Evolutionary conservation across 1,139 yeast species (phyloP).

Genomic region (Waltiozyma sp.): DNA sequence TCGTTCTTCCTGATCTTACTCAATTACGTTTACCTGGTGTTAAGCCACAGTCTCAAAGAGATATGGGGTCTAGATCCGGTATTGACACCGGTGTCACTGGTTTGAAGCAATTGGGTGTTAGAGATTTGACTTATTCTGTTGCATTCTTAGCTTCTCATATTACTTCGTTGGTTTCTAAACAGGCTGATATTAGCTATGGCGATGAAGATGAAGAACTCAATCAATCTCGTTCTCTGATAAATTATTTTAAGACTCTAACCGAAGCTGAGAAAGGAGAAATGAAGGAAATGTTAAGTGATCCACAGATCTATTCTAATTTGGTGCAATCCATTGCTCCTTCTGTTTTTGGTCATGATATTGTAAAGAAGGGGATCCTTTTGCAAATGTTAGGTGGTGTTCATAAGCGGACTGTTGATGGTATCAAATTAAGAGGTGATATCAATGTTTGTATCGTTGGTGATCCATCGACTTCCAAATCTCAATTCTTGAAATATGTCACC

Average conservation of each 20-base stretch:
- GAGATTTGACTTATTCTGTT: conserved; percentile 85
- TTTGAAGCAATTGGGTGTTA: conserved; percentile 71
- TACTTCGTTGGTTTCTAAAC: conserved; percentile 40
- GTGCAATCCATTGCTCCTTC: conserved; percentile 94
- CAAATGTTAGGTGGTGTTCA: conserved; percentile 96
- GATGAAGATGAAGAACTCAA: conserved; percentile 31
- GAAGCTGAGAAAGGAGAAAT: conserved; percentile 78
- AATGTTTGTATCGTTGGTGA: conserved; percentile 96
- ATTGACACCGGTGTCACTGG: conserved; percentile 81
- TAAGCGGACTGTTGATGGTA: conserved; percentile 88
- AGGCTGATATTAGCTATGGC: conserved; percentile 28
- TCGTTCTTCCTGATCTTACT: conserved; percentile 90
- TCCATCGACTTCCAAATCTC: conserved; percentile 96
- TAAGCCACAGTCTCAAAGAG: conserved; percentile 75
- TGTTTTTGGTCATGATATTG: conserved; percentile 90
- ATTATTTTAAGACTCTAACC: conserved; percentile 67
- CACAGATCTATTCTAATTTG: conserved; percentile 72
- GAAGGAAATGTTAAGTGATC: conserved; percentile 85
- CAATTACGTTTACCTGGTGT: conserved; percentile 97
- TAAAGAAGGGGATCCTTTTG: conserved; percentile 82
- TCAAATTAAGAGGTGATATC: conserved; percentile 92
- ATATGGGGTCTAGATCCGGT: conserved; percentile 49
- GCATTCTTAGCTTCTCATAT: conserved; percentile 93
- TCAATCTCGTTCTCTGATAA: conserved; percentile 56
- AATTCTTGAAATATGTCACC: conserved; percentile 86